These are phyloP conservation scores for Apiospora saccharicola DNA, from an alignment of 2,329 filamentous ascomycete species.

Conservation along the genomic window DNA sequence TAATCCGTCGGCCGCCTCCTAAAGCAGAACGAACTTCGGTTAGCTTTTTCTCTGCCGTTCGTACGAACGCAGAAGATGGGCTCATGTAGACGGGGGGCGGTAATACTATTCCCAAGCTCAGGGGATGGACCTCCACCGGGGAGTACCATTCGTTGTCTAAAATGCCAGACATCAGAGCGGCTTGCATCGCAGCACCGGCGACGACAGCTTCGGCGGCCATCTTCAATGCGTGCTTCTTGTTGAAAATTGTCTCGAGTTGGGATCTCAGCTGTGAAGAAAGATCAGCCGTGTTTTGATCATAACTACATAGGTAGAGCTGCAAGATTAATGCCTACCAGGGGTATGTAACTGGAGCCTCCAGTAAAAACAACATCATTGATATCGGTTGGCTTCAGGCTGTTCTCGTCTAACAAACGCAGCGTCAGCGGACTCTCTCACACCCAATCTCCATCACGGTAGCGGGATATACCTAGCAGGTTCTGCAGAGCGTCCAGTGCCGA, in stretches of 20 bases:
- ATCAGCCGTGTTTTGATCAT: background rate
- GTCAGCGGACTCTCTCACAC: background rate
- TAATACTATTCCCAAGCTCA: constrained; percentile 11
- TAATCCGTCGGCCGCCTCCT: background rate
- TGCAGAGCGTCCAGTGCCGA: background rate
- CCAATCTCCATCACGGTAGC: too few species aligned
- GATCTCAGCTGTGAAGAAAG: background rate
- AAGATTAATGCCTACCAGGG: background rate
- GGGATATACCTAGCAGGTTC: background rate
- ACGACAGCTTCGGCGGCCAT: background rate
- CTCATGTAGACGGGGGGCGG: too few species aligned
- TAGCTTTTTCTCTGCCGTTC: too few species aligned
- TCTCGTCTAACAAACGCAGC: background rate
- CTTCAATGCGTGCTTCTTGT: background rate
- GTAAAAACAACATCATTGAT: background rate
- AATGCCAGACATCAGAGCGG: background rate
- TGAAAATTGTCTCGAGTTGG: background rate
- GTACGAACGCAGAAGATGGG: too few species aligned
- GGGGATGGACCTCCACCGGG: background rate
- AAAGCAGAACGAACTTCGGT: background rate
- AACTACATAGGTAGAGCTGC: too few species aligned
- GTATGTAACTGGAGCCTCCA: background rate
- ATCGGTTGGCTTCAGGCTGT: background rate
- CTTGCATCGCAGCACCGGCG: background rate
- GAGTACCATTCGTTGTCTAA: background rate